phyloP scores from a whole-genome alignment of 495 filamentous ascomycete genomes.

The Penicillium ochrochloron region DNA sequence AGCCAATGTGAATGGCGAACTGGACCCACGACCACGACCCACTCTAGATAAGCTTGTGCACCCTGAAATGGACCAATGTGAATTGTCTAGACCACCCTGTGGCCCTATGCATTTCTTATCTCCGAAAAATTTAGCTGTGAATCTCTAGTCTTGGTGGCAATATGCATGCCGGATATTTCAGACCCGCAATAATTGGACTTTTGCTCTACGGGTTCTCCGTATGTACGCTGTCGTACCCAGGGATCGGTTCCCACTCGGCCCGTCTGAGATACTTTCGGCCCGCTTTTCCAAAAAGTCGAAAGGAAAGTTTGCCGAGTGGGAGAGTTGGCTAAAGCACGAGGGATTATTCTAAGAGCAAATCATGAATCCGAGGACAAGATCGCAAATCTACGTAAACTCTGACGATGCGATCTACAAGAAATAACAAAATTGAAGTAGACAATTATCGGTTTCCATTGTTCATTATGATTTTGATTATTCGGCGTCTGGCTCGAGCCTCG shows the following conservation, averaged over 20 bases:
- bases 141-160: slow-evolving; percentile 7
- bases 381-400: background rate
- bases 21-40: background rate
- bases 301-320: background rate
- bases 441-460: too few relatives aligned
- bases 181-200: slow-evolving; percentile 5
- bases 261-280: slow-evolving; percentile 1
- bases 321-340: background rate
- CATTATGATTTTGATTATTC: too few relatives aligned
- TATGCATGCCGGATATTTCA: slow-evolving; percentile 1
- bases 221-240: background rate
- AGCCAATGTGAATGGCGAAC: background rate
- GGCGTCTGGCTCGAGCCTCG: too few relatives aligned
- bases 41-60: slow-evolving; percentile 12
- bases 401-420: too few relatives aligned
- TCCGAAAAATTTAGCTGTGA: slow-evolving; percentile 7
- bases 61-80: slow-evolving; percentile 1
- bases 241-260: background rate
- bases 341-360: background rate
- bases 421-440: too few relatives aligned
- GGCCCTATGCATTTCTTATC: slow-evolving; percentile 2
- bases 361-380: background rate
- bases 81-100: slow-evolving; percentile 1
- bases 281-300: background rate
- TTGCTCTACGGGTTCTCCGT: slow-evolving; percentile 2